A percentile compares a stretch with the other conserved stretches of the same genome.
Evolutionary conservation across 306 rosid genomes (phyloP).

Genomic region (Alnus glutinosa): DNA sequence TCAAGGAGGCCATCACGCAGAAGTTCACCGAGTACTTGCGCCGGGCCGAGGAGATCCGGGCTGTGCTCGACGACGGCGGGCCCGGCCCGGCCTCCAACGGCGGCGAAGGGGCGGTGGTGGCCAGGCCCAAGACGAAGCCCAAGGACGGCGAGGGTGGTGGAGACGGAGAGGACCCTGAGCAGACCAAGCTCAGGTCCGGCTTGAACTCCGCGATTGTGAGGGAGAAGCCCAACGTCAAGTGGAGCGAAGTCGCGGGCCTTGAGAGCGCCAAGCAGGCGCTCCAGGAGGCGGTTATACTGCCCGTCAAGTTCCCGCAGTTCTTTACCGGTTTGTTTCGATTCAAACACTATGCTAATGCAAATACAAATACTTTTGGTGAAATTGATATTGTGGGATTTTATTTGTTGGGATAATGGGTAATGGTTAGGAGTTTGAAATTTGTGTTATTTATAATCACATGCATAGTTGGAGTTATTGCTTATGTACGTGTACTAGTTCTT

Average conservation of each 20-base stretch:
- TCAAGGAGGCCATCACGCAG: conserved; percentile 91
- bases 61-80: conserved; percentile 83
- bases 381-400: neutral
- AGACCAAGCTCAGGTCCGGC: conserved; percentile 83
- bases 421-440: neutral
- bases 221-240: conserved; percentile 93
- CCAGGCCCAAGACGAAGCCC: conserved; percentile 83
- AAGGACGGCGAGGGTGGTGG: conserved; percentile 78
- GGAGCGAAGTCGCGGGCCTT: conserved; percentile 96
- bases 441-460: too few species aligned
- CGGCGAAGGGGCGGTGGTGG: conserved; percentile 88
- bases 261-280: conserved; percentile 96
- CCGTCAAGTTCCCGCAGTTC: conserved; percentile 95
- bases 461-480: neutral
- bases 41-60: conserved; percentile 97
- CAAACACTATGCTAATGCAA: neutral
- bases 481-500: neutral
- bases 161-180: conserved; percentile 89
- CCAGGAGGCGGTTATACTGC: conserved; percentile 95
- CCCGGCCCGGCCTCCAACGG: conserved; percentile 92
- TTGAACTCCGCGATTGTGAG: conserved; percentile 85
- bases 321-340: conserved; percentile 65
- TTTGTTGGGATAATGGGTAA: neutral
- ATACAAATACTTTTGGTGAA: neutral
- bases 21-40: conserved; percentile 94